Conservation (phyloP, 495 filamentous ascomycete species). For the Parmelia sp. region DNA sequence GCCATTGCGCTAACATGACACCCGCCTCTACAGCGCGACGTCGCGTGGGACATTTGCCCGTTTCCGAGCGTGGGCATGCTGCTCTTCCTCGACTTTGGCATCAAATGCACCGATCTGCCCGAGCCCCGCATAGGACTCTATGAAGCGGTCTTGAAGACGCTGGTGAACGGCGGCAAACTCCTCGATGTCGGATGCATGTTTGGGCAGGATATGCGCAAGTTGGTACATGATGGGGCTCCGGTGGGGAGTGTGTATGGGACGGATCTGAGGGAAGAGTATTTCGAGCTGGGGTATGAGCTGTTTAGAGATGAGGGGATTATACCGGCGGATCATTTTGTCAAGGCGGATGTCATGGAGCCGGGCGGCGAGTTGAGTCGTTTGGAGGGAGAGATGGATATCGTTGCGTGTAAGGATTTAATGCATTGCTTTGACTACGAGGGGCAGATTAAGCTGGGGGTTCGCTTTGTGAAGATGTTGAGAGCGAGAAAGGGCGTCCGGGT, state of each 20-base stretch:
- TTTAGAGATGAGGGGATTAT: not conserved
- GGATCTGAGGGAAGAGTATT: not conserved
- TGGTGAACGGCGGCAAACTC: not conserved
- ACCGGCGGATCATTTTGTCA: not conserved
- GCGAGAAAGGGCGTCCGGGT: no score
- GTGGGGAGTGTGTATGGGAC: not conserved
- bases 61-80: not conserved
- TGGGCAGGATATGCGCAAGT: not conserved
- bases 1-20: not conserved
- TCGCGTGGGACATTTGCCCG: not conserved
- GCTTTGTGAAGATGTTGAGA: not conserved
- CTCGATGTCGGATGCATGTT: not conserved
- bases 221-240: not conserved
- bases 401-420: not conserved
- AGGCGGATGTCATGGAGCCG: not conserved
- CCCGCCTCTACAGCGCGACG: not conserved
- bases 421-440: not conserved
- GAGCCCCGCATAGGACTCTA: not conserved
- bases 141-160: not conserved
- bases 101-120: not conserved
- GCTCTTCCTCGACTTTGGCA: not conserved
- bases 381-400: not conserved
- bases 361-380: not conserved
- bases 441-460: not conserved
- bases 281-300: not conserved